Conservation (phyloP, 345 rosid genomes). For the Hirschfeldia incana region DNA sequence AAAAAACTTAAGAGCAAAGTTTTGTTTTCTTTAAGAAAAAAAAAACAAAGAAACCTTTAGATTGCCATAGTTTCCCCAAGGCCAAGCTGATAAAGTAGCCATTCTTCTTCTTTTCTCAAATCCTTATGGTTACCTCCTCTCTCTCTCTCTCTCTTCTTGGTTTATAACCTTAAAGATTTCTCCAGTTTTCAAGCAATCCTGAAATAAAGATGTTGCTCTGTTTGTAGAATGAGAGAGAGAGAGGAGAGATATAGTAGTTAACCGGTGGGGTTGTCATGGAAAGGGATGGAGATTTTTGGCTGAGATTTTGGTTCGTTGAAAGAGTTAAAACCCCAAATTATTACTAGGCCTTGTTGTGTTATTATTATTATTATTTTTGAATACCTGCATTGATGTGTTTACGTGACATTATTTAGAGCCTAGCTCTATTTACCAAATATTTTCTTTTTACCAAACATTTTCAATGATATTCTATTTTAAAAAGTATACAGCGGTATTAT, state of each 20-base stretch:
- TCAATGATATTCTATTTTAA: too few species aligned
- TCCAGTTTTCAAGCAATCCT: conserved; percentile 19
- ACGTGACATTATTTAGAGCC: conserved; percentile 20
- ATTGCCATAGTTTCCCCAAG: conserved; percentile 79
- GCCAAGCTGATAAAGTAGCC: conserved; percentile 81
- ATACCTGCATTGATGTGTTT: not conserved
- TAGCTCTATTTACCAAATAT: conserved; percentile 19
- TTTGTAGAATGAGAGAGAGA: conserved; percentile 13
- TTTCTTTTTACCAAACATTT: too few species aligned
- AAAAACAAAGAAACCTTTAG: conserved; percentile 58
- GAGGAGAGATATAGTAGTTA: not conserved
- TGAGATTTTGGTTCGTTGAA: conserved; percentile 20
- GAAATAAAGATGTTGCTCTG: conserved; percentile 9
- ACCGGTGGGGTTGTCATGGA: conserved; percentile 7
- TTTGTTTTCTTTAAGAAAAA: not conserved
- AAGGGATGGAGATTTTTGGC: not conserved
- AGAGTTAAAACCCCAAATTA: conserved; percentile 19
- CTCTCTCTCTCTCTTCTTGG: conserved; percentile 18
- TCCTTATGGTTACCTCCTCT: not conserved
- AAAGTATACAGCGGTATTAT: too few species aligned
- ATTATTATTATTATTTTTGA: too few species aligned
- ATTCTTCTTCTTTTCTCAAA: conserved; percentile 30
- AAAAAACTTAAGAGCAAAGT: not conserved
- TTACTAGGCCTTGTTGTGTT: conserved; percentile 17
- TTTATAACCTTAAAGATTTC: conserved; percentile 15